A percentile compares a stretch with the other conserved stretches of the same genome.
These are phyloP conservation scores for Zymoseptoria tritici DNA, from an alignment of 2,329 filamentous ascomycete species.

Conservation along the genomic window DNA sequence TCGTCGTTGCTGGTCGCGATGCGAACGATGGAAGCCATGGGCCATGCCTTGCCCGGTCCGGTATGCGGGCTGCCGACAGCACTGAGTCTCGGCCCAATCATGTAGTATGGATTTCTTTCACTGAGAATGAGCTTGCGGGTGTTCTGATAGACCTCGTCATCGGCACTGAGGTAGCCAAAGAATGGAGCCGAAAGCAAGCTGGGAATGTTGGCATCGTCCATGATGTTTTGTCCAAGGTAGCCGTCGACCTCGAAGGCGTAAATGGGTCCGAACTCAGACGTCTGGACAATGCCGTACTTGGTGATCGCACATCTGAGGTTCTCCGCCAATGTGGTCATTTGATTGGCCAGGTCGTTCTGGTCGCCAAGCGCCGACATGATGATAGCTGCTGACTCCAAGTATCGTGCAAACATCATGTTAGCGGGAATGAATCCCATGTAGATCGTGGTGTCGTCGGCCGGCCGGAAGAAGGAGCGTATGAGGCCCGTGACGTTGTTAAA, in stretches of 20 bases:
- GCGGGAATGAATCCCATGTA: slow-evolving; percentile 44
- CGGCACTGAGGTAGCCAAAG: slow-evolving; percentile 46
- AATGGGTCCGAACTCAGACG: slow-evolving; percentile 32
- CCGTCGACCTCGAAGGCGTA: slow-evolving; percentile 46
- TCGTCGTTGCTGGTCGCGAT: slow-evolving; percentile 45
- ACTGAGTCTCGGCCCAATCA: slow-evolving; percentile 42
- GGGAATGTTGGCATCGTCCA: slow-evolving; percentile 68
- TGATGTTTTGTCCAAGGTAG: slow-evolving; percentile 23
- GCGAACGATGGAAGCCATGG: slow-evolving; percentile 45
- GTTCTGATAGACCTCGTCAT: slow-evolving; percentile 38
- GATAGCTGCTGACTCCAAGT: slow-evolving; percentile 46
- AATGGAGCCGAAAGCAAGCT: slow-evolving; percentile 59
- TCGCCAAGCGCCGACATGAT: slow-evolving; percentile 48
- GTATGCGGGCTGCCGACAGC: slow-evolving; percentile 44
- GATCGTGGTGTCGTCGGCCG: slow-evolving; percentile 45
- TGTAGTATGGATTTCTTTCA: slow-evolving; percentile 43
- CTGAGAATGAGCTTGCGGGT: slow-evolving; percentile 41
- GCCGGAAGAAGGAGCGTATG: slow-evolving; percentile 44
- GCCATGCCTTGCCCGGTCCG: slow-evolving; percentile 43
- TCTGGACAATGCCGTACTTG: slow-evolving; percentile 35
- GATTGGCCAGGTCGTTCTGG: slow-evolving; percentile 41
- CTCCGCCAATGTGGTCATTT: slow-evolving; percentile 51
- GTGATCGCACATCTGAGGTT: slow-evolving; percentile 40
- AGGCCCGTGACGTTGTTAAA: slow-evolving; percentile 43
- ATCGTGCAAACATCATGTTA: slow-evolving; percentile 66